These are phyloP conservation scores for Trichopus zeylanicus DNA, from an alignment of 116 monocot genomes.

Conservation along the genomic window DNA sequence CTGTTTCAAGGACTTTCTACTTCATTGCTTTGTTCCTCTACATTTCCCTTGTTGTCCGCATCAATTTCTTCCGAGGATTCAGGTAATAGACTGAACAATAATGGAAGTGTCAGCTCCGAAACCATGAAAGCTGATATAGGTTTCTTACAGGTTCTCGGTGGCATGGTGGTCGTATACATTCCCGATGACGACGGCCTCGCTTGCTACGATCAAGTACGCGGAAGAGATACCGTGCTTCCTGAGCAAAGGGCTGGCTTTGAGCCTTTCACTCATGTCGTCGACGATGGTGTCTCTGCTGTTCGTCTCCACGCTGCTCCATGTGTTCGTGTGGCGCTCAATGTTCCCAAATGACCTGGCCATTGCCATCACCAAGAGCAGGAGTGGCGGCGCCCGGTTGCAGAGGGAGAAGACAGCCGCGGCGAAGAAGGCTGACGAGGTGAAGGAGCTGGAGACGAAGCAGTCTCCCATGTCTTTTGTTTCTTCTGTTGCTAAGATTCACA, in stretches of 20 bases:
- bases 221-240: conserved; percentile 54
- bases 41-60: conserved; percentile 63
- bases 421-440: too few relatives aligned
- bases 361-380: conserved; percentile 63
- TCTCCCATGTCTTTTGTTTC: too few relatives aligned
- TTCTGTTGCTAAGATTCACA: too few relatives aligned
- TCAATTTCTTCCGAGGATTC: conserved; percentile 92
- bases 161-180: conserved; percentile 99
- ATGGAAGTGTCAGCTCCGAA: too few relatives aligned
- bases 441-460: too few relatives aligned
- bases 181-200: conserved; percentile 83
- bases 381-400: conserved; percentile 2
- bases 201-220: conserved; percentile 75
- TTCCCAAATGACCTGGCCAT: conserved; percentile 86
- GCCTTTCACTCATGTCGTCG: conserved; percentile 60
- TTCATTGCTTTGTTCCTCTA: conserved; percentile 90
- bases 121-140: too few relatives aligned
- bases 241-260: conserved; percentile 57
- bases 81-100: conserved; percentile 19
- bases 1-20: conserved; percentile 57
- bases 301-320: conserved; percentile 73
- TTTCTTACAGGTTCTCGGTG: conserved; percentile 69
- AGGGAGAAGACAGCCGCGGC: too few relatives aligned
- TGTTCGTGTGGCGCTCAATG: conserved; percentile 54
- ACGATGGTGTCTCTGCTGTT: conserved; percentile 65